Evolutionary conservation across 2,329 filamentous ascomycete genomes (phyloP), one percentile per base, ranked within the genome.

Genomic region (Pestalotiopsis sp.): DNA sequence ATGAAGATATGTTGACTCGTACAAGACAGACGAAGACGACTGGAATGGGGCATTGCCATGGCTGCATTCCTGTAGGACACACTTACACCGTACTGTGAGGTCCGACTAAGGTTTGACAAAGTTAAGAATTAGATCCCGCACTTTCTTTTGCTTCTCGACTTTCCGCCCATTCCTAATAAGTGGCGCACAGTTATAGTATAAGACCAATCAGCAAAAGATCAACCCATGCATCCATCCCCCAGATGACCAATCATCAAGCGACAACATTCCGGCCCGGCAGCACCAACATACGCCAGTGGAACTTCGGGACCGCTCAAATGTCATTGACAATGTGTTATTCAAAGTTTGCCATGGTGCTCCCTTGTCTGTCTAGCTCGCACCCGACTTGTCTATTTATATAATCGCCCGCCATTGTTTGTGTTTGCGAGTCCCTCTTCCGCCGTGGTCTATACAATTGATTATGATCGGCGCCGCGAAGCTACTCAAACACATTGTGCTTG

Each of bases 261-360:
- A 67, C 65, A 67, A 36, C 65, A 61, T n/a, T 67, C 27, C 56
- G 38, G 56, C 52, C 52, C 56, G 56, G 17, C 27, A 62, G 59
- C 59, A 62, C 59, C 38, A 39, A 39, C 31, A 20, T 17, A 39
- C 27, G 27, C 59, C n/a, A 39, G 59, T 62, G 27, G 59, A 52
- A 52, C 45, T 52, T 52, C 45, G 45, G 45, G 45, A n/a, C 45
- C 45, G 45, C 20, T n/a, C 45, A n/a, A 20, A n/a, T 52, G 14
- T 23, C 45, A 9, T n/a, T 52, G 17, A 20, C 45, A 52, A n/a
- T 45, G 31, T 36, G 31, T 36, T 36, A 36, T 45, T 13, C 45
- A n/a, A 9, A n/a, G 17, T n/a, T 20, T 52, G 17, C 17, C 20
- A 20, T 9, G 17, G 13, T n/a, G 17, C 17, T 52, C 14, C 14